These are phyloP conservation scores for Aspergillus campestris DNA, from an alignment of 495 filamentous ascomycete species.

Conservation along the genomic window DNA sequence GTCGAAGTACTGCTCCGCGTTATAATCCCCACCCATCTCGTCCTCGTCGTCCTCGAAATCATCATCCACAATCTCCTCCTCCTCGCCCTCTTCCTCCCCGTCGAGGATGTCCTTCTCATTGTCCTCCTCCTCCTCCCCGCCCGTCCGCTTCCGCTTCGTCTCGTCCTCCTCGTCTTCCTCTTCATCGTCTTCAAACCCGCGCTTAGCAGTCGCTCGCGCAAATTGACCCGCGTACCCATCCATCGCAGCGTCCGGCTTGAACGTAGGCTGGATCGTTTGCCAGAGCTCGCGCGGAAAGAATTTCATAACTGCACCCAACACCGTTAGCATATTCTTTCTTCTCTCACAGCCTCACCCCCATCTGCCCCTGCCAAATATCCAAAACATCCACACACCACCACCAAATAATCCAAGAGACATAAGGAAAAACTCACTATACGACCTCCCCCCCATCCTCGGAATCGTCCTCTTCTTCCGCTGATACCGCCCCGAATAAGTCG, in stretches of 20 bases:
- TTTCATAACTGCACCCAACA: slow-evolving; percentile 31
- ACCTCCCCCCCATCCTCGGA: slow-evolving; percentile 40
- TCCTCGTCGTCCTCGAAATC: slow-evolving; percentile 50
- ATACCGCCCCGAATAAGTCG: slow-evolving; percentile 48
- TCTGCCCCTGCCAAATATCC: neutral
- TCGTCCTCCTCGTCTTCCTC: slow-evolving; percentile 30
- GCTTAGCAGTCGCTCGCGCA: slow-evolving; percentile 21
- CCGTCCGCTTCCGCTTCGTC: slow-evolving; percentile 19
- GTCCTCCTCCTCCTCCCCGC: slow-evolving; percentile 28
- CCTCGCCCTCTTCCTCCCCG: slow-evolving; percentile 38
- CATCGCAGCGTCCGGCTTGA: slow-evolving; percentile 28
- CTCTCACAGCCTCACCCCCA: neutral
- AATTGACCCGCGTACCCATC: slow-evolving; percentile 20
- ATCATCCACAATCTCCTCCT: slow-evolving; percentile 48
- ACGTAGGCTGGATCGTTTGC: slow-evolving; percentile 40
- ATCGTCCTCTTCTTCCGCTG: slow-evolving; percentile 43
- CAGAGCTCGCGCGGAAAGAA: slow-evolving; percentile 53
- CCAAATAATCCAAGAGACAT: neutral
- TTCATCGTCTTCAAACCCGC: slow-evolving; percentile 40
- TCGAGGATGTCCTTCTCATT: slow-evolving; percentile 27
- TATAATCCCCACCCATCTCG: slow-evolving; percentile 52
- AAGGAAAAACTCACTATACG: slow-evolving; percentile 37
- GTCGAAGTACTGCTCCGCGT: slow-evolving; percentile 60
- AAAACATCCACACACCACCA: neutral
- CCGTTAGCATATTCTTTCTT: neutral